Conservation (phyloP, 176 grass and related monocot genomes). For the Eleusine indica region DNA sequence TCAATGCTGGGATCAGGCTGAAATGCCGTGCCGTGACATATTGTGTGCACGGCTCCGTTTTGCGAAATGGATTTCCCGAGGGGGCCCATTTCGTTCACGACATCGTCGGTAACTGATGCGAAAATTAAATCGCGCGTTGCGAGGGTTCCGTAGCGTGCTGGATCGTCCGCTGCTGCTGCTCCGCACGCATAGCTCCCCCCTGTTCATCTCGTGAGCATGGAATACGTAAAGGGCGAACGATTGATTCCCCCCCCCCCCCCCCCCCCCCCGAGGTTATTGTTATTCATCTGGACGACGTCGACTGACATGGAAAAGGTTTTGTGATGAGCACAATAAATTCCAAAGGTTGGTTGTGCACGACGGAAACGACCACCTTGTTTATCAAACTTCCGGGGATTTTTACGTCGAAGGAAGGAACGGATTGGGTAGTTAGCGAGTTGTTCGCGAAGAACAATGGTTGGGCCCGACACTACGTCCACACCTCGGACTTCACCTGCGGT, state of each 20-base stretch:
- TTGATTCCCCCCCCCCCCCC: no score
- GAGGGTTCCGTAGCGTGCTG: background rate
- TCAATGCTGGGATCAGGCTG: background rate
- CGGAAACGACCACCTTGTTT: constrained; percentile 20
- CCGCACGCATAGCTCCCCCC: background rate
- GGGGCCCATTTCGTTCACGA: background rate
- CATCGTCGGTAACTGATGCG: background rate
- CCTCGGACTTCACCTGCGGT: background rate
- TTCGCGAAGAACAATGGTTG: constrained; percentile 48
- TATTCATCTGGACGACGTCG: background rate
- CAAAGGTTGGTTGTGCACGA: constrained; percentile 58
- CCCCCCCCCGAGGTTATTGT: background rate
- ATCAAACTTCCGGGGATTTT: background rate
- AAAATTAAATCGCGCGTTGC: background rate
- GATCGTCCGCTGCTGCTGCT: background rate
- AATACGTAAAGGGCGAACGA: background rate
- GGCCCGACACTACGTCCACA: constrained; percentile 16
- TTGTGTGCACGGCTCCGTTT: constrained; percentile 34
- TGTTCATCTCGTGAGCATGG: background rate
- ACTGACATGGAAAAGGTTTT: background rate
- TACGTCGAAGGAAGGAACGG: background rate
- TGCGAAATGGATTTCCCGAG: background rate
- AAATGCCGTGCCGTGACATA: background rate
- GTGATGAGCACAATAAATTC: background rate
- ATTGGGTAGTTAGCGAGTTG: constrained; percentile 52